Conservation (phyloP, 176 grass and related monocot genomes). For the Hsuehochloa calcarea region DNA sequence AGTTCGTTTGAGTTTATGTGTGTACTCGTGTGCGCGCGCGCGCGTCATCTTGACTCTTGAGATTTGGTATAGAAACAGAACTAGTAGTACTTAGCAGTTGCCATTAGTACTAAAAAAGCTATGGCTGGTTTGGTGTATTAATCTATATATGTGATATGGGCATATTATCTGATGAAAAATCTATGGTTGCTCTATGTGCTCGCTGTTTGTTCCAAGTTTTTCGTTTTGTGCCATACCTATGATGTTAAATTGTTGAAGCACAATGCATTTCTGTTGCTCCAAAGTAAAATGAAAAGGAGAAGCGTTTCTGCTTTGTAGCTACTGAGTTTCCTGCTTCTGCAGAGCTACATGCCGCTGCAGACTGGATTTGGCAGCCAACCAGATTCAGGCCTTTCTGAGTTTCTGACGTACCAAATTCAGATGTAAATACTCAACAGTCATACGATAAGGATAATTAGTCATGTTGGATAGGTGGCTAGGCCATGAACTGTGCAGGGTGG, state of each 20-base stretch:
- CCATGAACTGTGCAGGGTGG: conserved; percentile 22
- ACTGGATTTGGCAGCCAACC: not conserved
- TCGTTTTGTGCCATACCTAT: not conserved
- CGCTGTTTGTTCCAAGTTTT: not conserved
- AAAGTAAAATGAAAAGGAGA: not conserved
- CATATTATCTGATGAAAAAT: not conserved
- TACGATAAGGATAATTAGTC: conserved; percentile 16
- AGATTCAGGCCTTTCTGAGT: not conserved
- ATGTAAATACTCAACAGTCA: conserved; percentile 4
- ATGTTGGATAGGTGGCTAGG: conserved; percentile 16
- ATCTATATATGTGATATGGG: not conserved
- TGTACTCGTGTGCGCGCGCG: not conserved
- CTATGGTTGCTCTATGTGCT: not conserved
- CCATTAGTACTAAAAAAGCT: not conserved
- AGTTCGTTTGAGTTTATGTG: not conserved
- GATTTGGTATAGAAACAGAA: not conserved
- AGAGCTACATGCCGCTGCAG: not conserved
- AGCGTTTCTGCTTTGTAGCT: not conserved
- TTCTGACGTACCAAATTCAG: not conserved
- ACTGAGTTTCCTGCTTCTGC: not conserved
- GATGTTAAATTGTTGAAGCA: not conserved
- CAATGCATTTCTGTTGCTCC: not conserved
- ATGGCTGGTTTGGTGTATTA: conserved; percentile 12
- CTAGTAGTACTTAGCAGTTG: not conserved
- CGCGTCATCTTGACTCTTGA: not conserved